Base-by-base conservation (phyloP, 129 eudicot species). In the Cynara cardunculus region DNA sequence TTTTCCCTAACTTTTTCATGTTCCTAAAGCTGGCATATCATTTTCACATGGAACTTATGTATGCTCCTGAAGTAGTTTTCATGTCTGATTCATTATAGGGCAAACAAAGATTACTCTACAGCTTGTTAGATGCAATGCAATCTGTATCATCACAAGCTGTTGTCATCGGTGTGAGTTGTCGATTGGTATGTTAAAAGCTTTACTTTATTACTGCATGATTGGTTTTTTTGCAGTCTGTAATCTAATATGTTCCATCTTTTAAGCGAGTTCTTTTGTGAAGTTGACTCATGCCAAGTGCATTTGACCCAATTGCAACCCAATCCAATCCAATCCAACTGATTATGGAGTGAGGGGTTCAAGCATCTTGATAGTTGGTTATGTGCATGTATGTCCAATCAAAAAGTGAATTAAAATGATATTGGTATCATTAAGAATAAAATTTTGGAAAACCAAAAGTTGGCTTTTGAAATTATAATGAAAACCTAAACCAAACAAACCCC, bases 121-220 rank as follows among this genome's bases (percentile, higher is more conserved):
- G 86, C 78, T 64, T 64, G 28, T 64, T 64, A 64, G 69, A 64
- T 64, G 69, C 69, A 64, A 64, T 64, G 69, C 69, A 95, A 77
- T 95, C 99, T 71, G 88, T 95, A 84, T 82, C 97, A 24, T 95
- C 99, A 82, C 99, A 95, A 88, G 97, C 97, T 44, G 97, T 89
- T 95, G 99, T 97, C 73, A 75, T 90, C 5, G 99, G 99, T 77
- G 83, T 95, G 26, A 95, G 99, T 83, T 95, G 96, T 83, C 86
- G 99, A 46, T 65, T 95, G 94, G 99, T 95, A 95, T 56, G 92
- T 81, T 81, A 8, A 30, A 70, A 18, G 25, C 3, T 25, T 31
- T 25, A 39, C 26, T 70, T 71, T 6, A 26, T 46, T 70, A 49
- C 26, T 27, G 49, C 77, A 79, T 46, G n/a, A 22, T 28, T 30